Evolutionary conservation across 352 stramenopile genomes (phyloP), one percentile per base, ranked within the genome.

Genomic region (Albugo candida): DNA sequence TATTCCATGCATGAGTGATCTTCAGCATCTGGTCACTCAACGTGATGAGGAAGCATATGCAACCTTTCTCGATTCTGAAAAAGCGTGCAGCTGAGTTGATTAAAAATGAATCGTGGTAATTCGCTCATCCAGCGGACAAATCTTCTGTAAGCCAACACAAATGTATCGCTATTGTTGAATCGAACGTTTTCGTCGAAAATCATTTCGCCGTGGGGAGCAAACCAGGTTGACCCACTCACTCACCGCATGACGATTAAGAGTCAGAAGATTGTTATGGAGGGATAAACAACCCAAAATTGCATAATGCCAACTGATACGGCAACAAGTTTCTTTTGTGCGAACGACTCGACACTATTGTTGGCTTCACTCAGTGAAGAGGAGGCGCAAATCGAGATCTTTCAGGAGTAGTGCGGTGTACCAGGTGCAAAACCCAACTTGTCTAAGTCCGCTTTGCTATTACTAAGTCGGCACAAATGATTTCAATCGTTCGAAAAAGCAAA

Each of bases 151-250:
- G 13, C 31, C 5, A 13, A 47, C 13, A 31, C 50, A 6, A 17
- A 50, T 36, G 50, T 41, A 0, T 48, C 43, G 2, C 37, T 61
- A 6, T 35, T 49, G 16, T 6, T 65, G 11, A 61, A 61, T 38
- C 31, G 20, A 2, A 50, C 50, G 13, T 31, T 61, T 5, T 42
- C 45, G 19, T 45, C 52, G 0, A 43, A 47, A 11, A 42, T 58
- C 21, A 35, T 35, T 11, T 45, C 52, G 38, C 47, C 52, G 5
- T 20, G 52, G 3, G 47, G 39, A 17, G 39, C 49, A 8, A 58
- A 54, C 21, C 52, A 58, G 41, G 52, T 44, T 2, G 41, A 46
- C 24, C 46, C 45, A 38, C 39, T 58, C n/a, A 53, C 52, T 19
- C 44, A 31, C 5, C 17, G 21, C 16, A 18, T 49, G 11, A 49